Evolutionary conservation across 176 grass and related monocot genomes (phyloP), one percentile per base, ranked within the genome.

Genomic region (Musa troglodytarum): DNA sequence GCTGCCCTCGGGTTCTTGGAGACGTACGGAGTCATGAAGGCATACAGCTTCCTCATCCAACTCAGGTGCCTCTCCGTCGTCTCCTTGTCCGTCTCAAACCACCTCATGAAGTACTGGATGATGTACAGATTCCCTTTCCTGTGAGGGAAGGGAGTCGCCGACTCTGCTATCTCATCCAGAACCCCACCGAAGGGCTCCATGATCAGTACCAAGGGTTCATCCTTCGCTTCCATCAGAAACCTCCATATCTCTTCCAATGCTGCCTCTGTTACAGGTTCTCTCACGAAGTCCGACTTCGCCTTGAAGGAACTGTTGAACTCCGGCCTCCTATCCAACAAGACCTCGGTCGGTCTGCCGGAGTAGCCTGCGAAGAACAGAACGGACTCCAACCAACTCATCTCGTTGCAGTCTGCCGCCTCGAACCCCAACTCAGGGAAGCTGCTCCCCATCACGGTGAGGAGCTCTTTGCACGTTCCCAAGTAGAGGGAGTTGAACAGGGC

Each of bases 231-330:
- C 22, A 79, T 51, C 61, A 75, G 72, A 9, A 68, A 51, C 19
- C 69, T 49, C 84, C 84, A 82, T 75, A 82, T 86, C 52, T 2
- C 65, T 69, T 70, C 65, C 84, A 61, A 86, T 25, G 29, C 75
- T 7, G 14, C 52, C 57, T 81, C 69, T 23, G 74, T 43, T 19
- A 86, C 68, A 1, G 59, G 68, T 22, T 76, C 51, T 25, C 56
- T 78, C 75, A 86, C 77, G 57, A 82, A 86, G 59, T 82, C 79
- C 54, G 84, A 86, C 54, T 82, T 86, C 12, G 79, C 79, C n/a
- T 86, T 86, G 14, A 69, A 79, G 16, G 68, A 65, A 10, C 1
- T 29, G 23, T 65, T 15, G 63, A 13, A 26, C 20, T 26, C 10
- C 63, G 11, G 23, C 23, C 0, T 50, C 19, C 68, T 43, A 1